These are phyloP conservation scores for Phyllosticta citriasiana DNA, from an alignment of 2,329 filamentous ascomycete genomes.

Conservation along the genomic window DNA sequence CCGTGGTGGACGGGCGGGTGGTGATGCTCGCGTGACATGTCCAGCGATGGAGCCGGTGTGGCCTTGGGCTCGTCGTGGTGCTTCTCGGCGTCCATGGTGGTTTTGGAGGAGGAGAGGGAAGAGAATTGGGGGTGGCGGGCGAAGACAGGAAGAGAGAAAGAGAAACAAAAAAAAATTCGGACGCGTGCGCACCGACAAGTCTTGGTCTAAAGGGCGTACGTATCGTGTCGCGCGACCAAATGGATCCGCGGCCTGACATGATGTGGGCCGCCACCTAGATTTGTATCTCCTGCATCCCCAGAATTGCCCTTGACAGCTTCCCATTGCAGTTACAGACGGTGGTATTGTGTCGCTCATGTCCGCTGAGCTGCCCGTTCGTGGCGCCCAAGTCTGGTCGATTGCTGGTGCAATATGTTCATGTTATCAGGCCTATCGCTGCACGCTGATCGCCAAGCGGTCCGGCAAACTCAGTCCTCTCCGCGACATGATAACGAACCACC, in stretches of 20 bases:
- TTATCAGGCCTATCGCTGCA: neutral
- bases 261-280: neutral
- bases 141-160: neutral
- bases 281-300: conserved; percentile 1
- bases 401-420: neutral
- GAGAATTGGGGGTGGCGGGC: neutral
- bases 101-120: neutral
- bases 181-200: neutral
- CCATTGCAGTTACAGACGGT: conserved; percentile 6
- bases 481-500: neutral
- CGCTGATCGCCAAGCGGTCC: neutral
- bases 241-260: neutral
- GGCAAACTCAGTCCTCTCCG: neutral
- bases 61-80: conserved; percentile 21
- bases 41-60: conserved; percentile 29
- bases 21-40: conserved; percentile 27
- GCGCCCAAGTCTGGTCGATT: neutral
- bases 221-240: conserved; percentile 4
- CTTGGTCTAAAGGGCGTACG: neutral
- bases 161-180: neutral
- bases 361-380: neutral
- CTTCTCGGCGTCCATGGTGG: conserved; percentile 14
- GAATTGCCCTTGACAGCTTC: conserved; percentile 5
- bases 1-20: conserved; percentile 30
- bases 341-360: neutral